Conservation (phyloP, 1,284 basidiomycete genomes). For the Trichosporon sp. region DNA sequence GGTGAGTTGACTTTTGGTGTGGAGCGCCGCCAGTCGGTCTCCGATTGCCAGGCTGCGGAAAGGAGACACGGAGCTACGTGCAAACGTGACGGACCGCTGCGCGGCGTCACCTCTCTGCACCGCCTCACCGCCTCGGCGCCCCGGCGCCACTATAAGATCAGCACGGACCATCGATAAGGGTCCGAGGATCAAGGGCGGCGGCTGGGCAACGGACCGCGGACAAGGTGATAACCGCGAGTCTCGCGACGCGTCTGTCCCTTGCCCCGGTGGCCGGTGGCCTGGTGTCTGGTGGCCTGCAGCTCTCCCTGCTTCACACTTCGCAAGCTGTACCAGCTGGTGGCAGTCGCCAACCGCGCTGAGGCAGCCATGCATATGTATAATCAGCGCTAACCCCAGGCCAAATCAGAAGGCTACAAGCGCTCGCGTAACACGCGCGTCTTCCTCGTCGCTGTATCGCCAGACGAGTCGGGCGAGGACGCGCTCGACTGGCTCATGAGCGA, state of each 20-base stretch:
- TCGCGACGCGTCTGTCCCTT: not conserved
- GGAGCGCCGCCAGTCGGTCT: too few species aligned
- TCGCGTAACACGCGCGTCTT: slow-evolving; percentile 80
- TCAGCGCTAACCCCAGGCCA: slow-evolving; percentile 56
- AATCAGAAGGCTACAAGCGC: slow-evolving; percentile 73
- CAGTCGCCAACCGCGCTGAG: too few species aligned
- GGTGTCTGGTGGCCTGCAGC: not conserved
- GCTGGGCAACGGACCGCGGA: too few species aligned
- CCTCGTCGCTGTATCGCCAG: slow-evolving; percentile 80
- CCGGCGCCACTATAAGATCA: not conserved
- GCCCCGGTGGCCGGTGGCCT: not conserved
- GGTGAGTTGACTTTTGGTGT: too few species aligned
- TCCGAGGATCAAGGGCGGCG: too few species aligned
- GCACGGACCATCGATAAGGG: not conserved
- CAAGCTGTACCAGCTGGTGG: too few species aligned
- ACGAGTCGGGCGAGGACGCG: slow-evolving; percentile 78
- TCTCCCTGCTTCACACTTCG: not conserved
- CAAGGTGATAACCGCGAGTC: not conserved
- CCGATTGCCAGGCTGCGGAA: too few species aligned
- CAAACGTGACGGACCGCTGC: too few species aligned
- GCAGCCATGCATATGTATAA: too few species aligned
- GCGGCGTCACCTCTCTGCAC: too few species aligned
- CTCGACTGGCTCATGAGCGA: slow-evolving; percentile 83
- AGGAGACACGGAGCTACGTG: too few species aligned
- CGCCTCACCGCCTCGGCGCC: not conserved